Base-by-base conservation (phyloP, 1,284 basidiomycete genomes). In the Stygiomarasmius scandens region DNA sequence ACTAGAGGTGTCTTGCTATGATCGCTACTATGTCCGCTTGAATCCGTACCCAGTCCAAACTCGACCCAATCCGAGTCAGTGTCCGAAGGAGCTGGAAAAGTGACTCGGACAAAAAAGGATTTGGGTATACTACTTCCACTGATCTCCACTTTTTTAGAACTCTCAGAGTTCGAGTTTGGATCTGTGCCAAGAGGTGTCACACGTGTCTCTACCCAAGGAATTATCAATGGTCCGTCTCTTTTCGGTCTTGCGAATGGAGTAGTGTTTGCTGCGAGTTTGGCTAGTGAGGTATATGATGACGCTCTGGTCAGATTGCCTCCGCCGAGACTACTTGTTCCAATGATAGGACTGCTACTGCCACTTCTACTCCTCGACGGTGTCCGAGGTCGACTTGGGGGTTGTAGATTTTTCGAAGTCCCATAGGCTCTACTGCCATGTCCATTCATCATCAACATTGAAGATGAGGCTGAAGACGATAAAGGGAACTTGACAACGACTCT, bases 51-150 rank as follows among this genome's bases (percentile, higher is more conserved):
- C 44, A 92, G 74, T n/a, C 87, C 89, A 65, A 92, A 90, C 69
- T 90, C 88, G n/a, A 92, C 72, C 85, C 84, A 89, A 22, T 38
- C 49, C 6, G 80, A 79, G 54, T 83, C 81, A 14, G 74, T 66
- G 46, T 85, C 79, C 12, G 77, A 73, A 19, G 87, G 86, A 5
- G 81, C 81, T 29, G 83, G 81, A 16, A 89, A 67, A 48, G 63
- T 71, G 19, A 88, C 63, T 34, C 81, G 78, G 47, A 90, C 87
- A 22, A 81, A 84, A 62, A 90, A 89, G 38, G 77, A 75, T 45
- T 73, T 71, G 10, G 74, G 24, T 72, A 65, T 29, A 19, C 38
- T 41, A 56, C 58, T 27, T 61, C 60, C 52, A 27, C 22, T 24
- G n/a, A 23, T n/a, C 19, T 41, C 23, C 22, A 44, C 52, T 45